phyloP scores from a whole-genome alignment of 495 filamentous ascomycete genomes.

The Talaromyces ruber region DNA sequence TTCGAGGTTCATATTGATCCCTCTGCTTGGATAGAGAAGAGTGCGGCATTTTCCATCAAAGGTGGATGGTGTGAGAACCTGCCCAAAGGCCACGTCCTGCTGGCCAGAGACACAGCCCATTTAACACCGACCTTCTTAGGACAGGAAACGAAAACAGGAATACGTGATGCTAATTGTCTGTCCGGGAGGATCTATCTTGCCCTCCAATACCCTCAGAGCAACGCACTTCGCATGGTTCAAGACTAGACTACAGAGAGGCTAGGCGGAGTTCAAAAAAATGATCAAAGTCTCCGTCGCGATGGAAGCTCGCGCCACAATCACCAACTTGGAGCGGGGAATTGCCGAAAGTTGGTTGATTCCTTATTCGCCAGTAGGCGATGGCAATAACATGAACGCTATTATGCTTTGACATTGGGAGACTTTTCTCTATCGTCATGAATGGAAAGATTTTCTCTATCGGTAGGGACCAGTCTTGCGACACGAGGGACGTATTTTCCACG shows the following conservation, averaged over 20 bases:
- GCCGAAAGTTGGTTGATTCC: not conserved
- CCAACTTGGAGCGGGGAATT: not conserved
- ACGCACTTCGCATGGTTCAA: not conserved
- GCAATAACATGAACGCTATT: not conserved
- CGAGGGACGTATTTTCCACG: not conserved
- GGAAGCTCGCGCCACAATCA: not conserved
- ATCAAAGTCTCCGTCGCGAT: not conserved
- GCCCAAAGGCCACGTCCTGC: not conserved
- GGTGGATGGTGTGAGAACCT: not conserved
- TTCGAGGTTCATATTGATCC: constrained; percentile 8
- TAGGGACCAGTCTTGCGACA: not conserved
- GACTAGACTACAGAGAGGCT: not conserved
- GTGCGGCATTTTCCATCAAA: not conserved
- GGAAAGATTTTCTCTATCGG: not conserved
- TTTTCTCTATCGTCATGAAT: not conserved
- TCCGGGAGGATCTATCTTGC: not conserved
- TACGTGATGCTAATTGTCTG: not conserved
- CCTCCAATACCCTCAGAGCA: not conserved
- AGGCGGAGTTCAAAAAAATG: not conserved
- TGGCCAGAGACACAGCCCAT: not conserved
- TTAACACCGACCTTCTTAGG: not conserved
- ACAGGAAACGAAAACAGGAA: not conserved
- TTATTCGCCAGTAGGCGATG: not conserved
- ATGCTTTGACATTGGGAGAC: not conserved
- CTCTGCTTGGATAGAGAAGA: not conserved